Evolutionary conservation across 352 stramenopile genomes (phyloP).

Genomic region (Pythium rhizo-oryzae): DNA sequence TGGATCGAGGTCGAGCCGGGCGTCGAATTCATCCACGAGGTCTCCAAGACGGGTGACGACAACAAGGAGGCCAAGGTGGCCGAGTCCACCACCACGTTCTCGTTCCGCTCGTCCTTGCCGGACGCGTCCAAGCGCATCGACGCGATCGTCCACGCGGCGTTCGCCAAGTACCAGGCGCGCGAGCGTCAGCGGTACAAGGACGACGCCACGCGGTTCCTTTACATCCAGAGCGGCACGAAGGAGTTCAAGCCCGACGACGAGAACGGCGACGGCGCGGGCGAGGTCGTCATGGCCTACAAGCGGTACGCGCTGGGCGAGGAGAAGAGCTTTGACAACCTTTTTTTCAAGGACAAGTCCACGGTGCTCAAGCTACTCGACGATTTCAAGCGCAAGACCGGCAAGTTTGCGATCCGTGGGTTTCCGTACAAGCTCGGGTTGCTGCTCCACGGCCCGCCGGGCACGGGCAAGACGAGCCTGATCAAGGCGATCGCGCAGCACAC

Average conservation of each 20-base stretch:
- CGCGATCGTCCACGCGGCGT: slow-evolving; percentile 36
- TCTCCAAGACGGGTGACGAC: slow-evolving; percentile 16
- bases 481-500: slow-evolving; percentile 79
- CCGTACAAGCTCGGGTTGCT: slow-evolving; percentile 85
- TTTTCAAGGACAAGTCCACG: slow-evolving; percentile 72
- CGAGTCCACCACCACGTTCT: slow-evolving; percentile 26
- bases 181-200: slow-evolving; percentile 32
- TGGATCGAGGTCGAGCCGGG: slow-evolving; percentile 30
- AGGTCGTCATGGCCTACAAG: slow-evolving; percentile 35
- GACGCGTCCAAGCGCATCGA: slow-evolving; percentile 44
- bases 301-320: slow-evolving; percentile 74
- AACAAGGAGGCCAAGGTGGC: slow-evolving; percentile 25
- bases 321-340: slow-evolving; percentile 83
- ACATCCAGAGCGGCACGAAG: slow-evolving; percentile 33
- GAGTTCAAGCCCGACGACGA: slow-evolving; percentile 18
- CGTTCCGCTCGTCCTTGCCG: slow-evolving; percentile 21
- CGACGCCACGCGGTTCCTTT: slow-evolving; percentile 46
- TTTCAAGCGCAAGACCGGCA: slow-evolving; percentile 62
- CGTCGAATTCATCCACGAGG: slow-evolving; percentile 40
- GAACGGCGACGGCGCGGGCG: slow-evolving; percentile 43
- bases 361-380: slow-evolving; percentile 64
- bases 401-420: slow-evolving; percentile 82
- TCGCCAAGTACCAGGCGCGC: slow-evolving; percentile 31
- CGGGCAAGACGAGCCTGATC: slow-evolving; percentile 87
- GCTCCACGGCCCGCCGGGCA: slow-evolving; percentile 80